These are phyloP conservation scores for Nakazawaea anatomiae DNA, from an alignment of 805 yeast genomes.

Conservation along the genomic window DNA sequence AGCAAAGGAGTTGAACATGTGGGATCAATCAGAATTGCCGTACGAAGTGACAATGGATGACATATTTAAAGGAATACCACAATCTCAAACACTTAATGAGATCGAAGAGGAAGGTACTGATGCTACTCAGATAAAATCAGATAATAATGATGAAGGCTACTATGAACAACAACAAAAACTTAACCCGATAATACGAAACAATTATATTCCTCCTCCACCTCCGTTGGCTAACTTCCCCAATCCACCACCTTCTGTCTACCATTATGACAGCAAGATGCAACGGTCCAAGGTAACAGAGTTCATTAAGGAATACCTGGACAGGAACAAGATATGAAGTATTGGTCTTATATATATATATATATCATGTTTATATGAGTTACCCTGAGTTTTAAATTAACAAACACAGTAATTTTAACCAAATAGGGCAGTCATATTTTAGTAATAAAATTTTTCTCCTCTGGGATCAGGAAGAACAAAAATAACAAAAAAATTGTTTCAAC, in stretches of 20 bases:
- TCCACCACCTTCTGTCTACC: conserved; percentile 29
- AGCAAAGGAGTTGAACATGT: conserved; percentile 15
- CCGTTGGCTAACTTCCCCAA: conserved; percentile 24
- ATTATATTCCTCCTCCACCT: conserved; percentile 29
- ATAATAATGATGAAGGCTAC: conserved; percentile 12
- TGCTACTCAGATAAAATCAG: conserved; percentile 18
- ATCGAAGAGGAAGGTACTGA: conserved; percentile 16
- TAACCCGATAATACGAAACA: background rate
- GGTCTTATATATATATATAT: too few species aligned
- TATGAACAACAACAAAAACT: background rate
- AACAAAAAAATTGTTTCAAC: background rate
- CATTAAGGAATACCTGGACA: conserved; percentile 8
- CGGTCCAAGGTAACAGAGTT: conserved; percentile 12
- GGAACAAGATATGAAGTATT: background rate
- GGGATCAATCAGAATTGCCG: conserved; percentile 20
- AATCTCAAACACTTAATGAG: conserved; percentile 12
- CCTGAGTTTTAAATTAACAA: background rate
- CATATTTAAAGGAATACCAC: conserved; percentile 31
- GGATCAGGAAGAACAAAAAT: background rate
- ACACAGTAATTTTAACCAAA: background rate
- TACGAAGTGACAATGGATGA: conserved; percentile 31
- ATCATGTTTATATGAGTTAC: background rate
- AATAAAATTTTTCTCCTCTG: background rate
- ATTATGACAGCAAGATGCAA: conserved; percentile 17
- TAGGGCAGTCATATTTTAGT: background rate